Conservation (phyloP, 164 flowering plant species). For the Cinnamomum chago region DNA sequence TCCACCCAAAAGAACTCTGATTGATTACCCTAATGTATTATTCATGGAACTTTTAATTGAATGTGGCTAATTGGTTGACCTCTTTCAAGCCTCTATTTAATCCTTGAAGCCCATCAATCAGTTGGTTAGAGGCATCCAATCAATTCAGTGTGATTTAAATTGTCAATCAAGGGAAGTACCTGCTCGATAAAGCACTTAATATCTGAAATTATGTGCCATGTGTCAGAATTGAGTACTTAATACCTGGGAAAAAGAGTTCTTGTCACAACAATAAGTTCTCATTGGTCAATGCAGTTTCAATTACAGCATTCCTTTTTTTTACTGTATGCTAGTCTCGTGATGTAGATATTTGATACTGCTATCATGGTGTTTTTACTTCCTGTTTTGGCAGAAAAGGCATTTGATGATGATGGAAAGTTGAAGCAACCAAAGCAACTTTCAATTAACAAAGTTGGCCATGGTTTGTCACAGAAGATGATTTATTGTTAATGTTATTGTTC, state of each 20-base stretch:
- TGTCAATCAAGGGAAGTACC: background rate
- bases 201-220: background rate
- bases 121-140: background rate
- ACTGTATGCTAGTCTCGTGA: background rate
- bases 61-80: background rate
- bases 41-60: too few species aligned
- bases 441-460: conserved; percentile 99
- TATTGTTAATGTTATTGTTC: background rate
- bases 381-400: conserved; percentile 77
- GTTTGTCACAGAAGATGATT: conserved; percentile 29
- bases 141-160: background rate
- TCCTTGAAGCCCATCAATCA: background rate
- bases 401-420: conserved; percentile 72
- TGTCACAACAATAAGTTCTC: background rate
- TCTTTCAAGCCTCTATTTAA: background rate
- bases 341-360: background rate
- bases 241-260: background rate
- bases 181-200: background rate
- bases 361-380: background rate
- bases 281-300: conserved; percentile 1
- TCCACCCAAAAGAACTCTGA: too few species aligned
- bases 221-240: background rate
- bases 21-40: too few species aligned
- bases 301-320: conserved; percentile 1
- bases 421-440: conserved; percentile 89